These are phyloP conservation scores for Colletotrichum simmondsii DNA, from an alignment of 2,329 filamentous ascomycete species.

Conservation along the genomic window DNA sequence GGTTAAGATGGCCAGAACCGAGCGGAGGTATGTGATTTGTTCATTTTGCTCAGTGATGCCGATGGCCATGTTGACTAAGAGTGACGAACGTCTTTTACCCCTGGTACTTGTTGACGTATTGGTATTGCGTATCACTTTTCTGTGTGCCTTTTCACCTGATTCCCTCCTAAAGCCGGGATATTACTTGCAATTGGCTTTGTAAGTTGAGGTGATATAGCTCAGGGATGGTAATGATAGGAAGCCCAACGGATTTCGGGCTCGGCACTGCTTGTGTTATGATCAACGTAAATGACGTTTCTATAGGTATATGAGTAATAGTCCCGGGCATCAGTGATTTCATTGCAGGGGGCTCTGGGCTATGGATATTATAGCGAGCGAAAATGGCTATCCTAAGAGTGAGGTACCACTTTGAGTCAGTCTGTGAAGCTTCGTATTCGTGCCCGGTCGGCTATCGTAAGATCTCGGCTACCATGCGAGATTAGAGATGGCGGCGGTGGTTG, in stretches of 20 bases:
- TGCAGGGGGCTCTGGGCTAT: neutral
- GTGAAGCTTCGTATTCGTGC: neutral
- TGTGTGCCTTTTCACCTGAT: neutral
- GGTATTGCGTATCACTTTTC: neutral
- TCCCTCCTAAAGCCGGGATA: neutral
- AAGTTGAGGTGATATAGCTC: neutral
- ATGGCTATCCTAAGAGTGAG: neutral
- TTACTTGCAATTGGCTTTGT: neutral
- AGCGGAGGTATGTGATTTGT: slow-evolving; percentile 19
- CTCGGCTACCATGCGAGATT: neutral
- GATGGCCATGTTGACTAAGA: slow-evolving; percentile 9
- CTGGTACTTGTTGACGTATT: neutral
- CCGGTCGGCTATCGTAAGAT: too few species aligned
- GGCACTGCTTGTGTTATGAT: neutral
- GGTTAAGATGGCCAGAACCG: slow-evolving; percentile 6
- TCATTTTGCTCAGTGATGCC: slow-evolving; percentile 12
- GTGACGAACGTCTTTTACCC: neutral
- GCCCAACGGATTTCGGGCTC: too few species aligned
- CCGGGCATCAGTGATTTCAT: neutral
- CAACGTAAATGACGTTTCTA: too few species aligned
- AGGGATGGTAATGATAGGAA: neutral
- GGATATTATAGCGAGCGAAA: neutral
- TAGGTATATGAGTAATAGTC: neutral
- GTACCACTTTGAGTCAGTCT: too few species aligned
- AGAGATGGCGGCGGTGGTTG: neutral